Evolutionary conservation across 352 stramenopile species (phyloP).

Genomic region (Pseudoperonospora humuli): DNA sequence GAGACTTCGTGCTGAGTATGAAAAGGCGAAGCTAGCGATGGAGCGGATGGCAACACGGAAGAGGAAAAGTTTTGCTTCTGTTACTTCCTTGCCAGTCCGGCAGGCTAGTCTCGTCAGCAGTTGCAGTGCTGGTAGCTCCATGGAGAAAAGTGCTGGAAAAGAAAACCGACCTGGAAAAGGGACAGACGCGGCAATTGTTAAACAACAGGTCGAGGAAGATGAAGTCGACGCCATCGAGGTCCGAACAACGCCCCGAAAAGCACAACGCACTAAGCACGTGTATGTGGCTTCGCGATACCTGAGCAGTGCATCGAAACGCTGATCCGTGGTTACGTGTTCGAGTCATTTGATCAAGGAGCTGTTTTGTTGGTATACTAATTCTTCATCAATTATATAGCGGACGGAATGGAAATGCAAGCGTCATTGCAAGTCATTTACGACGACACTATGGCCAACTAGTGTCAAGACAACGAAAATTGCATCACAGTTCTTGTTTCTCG

Average conservation of each 20-base stretch:
- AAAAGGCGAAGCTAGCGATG: conserved; percentile 57
- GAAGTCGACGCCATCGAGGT: conserved; percentile 9
- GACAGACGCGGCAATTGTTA: conserved; percentile 5
- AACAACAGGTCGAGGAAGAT: conserved; percentile 11
- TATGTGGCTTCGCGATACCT: conserved; percentile 44
- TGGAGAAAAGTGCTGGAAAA: conserved; percentile 10
- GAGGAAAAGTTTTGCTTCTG: conserved; percentile 13
- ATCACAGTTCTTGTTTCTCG: conserved; percentile 32
- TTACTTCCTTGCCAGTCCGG: conserved; percentile 3
- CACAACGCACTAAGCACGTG: conserved; percentile 30
- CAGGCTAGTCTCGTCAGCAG: conserved; percentile 3
- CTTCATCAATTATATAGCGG: conserved; percentile 18
- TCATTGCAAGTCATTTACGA: conserved; percentile 16
- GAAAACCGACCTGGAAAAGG: conserved; percentile 3
- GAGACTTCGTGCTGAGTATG: conserved; percentile 47
- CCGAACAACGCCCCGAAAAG: conserved; percentile 21
- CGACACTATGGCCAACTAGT: conserved; percentile 16
- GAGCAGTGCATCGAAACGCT: conserved; percentile 26
- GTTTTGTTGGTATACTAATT: conserved; percentile 23
- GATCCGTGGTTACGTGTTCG: conserved; percentile 1
- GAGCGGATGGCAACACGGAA: conserved; percentile 42
- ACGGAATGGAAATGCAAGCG: conserved; percentile 14
- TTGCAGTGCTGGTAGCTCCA: conserved; percentile 9
- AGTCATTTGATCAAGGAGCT: conserved; percentile 4
- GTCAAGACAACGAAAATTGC: conserved; percentile 5